These are phyloP conservation scores for Musa itinerans DNA, from an alignment of 176 grass and related monocot species.

Conservation along the genomic window DNA sequence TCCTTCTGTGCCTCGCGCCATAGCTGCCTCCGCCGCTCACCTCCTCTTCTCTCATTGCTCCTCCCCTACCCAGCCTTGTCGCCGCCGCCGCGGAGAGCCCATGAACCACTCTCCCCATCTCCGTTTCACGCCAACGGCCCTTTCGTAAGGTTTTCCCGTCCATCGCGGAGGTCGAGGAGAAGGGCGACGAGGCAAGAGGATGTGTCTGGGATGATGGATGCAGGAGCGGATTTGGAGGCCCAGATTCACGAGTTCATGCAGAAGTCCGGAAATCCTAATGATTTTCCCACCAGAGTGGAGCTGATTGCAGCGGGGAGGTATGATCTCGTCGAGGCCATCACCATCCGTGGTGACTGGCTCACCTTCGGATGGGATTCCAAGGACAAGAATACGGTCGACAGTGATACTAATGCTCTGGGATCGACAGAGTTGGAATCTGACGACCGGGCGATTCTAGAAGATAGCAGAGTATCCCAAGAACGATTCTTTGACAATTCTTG, in stretches of 20 bases:
- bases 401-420: background rate
- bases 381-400: background rate
- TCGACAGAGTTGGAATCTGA: too few species aligned
- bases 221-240: slow-evolving; percentile 41
- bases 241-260: slow-evolving; percentile 90
- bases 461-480: background rate
- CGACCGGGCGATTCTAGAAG: background rate
- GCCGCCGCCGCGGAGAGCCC: too few species aligned
- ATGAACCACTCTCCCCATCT: too few species aligned
- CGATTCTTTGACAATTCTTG: background rate
- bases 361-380: slow-evolving; percentile 51
- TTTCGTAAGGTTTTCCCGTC: background rate
- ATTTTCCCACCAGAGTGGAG: slow-evolving; percentile 60
- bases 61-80: too few species aligned
- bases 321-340: slow-evolving; percentile 55
- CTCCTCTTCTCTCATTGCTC: too few species aligned
- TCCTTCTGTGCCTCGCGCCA: too few species aligned
- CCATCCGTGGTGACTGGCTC: slow-evolving; percentile 45
- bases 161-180: background rate
- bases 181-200: slow-evolving; percentile 4
- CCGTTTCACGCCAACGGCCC: too few species aligned
- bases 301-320: slow-evolving; percentile 50
- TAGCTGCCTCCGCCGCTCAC: too few species aligned
- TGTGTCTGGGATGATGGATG: background rate
- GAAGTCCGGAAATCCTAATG: slow-evolving; percentile 45